A percentile compares a stretch with the other conserved stretches of the same genome.
Conservation (phyloP, 176 grass and related monocot species). For the Zizania latifolia region DNA sequence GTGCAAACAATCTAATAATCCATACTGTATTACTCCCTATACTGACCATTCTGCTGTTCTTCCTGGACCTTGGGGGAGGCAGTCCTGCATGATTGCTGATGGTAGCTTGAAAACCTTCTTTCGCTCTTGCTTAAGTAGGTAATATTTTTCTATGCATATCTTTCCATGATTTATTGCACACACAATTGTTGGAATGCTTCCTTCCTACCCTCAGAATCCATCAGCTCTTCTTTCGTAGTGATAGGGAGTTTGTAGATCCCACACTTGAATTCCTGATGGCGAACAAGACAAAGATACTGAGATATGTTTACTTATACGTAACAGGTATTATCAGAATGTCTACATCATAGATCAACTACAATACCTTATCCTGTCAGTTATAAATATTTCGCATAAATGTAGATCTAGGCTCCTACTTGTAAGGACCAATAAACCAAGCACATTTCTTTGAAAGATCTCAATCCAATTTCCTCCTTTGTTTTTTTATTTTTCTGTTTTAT, state of each 20-base stretch:
- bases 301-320: neutral
- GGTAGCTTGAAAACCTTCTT: no score
- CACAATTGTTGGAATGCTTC: neutral
- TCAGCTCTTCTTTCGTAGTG: no score
- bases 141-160: no score
- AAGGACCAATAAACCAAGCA: neutral
- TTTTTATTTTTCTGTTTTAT: neutral
- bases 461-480: slow-evolving; percentile 4
- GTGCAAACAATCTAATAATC: neutral
- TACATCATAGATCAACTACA: no score
- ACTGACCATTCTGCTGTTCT: slow-evolving; percentile 91
- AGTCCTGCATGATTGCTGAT: slow-evolving; percentile 82
- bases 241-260: no score
- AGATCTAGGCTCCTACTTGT: no score
- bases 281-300: no score
- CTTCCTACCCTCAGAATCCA: neutral
- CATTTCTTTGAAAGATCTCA: slow-evolving; percentile 3
- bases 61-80: slow-evolving; percentile 94
- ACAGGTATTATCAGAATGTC: neutral
- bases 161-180: neutral
- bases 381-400: no score
- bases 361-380: no score
- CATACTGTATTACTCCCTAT: slow-evolving; percentile 10
- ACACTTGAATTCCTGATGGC: no score
- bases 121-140: no score